Conservation (phyloP, 2,329 filamentous ascomycete genomes). For the Stachybotrys elegans region DNA sequence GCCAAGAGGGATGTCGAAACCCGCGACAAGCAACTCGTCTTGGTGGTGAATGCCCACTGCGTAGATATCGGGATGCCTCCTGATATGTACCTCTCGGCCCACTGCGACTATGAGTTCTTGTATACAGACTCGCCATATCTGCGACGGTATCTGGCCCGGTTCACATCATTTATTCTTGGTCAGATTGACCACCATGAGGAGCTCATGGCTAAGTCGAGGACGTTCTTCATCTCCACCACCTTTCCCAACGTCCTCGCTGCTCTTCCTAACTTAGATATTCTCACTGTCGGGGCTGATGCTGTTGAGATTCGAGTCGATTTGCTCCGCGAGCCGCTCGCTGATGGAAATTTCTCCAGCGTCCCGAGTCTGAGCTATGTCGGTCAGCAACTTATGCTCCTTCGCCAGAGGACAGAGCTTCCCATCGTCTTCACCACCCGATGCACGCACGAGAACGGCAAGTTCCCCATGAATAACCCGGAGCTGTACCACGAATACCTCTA, state of each 20-base stretch:
- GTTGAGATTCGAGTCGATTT: conserved; percentile 83
- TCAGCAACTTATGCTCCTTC: conserved; percentile 77
- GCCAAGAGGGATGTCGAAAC: conserved; percentile 52
- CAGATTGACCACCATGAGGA: conserved; percentile 75
- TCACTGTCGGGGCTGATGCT: conserved; percentile 81
- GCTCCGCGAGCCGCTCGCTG: conserved; percentile 62
- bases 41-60: conserved; percentile 73
- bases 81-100: conserved; percentile 58
- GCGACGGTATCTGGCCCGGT: conserved; percentile 71
- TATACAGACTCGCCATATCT: conserved; percentile 71
- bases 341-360: conserved; percentile 58
- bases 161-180: conserved; percentile 73
- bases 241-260: conserved; percentile 82
- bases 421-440: conserved; percentile 86
- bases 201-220: conserved; percentile 70
- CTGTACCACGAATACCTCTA: conserved; percentile 77
- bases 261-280: conserved; percentile 77
- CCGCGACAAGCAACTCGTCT: conserved; percentile 54
- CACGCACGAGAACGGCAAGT: conserved; percentile 75
- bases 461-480: conserved; percentile 74
- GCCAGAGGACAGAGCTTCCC: conserved; percentile 80
- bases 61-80: conserved; percentile 66
- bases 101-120: conserved; percentile 82
- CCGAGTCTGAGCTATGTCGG: conserved; percentile 81
- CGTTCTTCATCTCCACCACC: conserved; percentile 82